Evolutionary conservation across 139 green algal genomes (phyloP).

Genomic region (Edaphochlamys debaryana): DNA sequence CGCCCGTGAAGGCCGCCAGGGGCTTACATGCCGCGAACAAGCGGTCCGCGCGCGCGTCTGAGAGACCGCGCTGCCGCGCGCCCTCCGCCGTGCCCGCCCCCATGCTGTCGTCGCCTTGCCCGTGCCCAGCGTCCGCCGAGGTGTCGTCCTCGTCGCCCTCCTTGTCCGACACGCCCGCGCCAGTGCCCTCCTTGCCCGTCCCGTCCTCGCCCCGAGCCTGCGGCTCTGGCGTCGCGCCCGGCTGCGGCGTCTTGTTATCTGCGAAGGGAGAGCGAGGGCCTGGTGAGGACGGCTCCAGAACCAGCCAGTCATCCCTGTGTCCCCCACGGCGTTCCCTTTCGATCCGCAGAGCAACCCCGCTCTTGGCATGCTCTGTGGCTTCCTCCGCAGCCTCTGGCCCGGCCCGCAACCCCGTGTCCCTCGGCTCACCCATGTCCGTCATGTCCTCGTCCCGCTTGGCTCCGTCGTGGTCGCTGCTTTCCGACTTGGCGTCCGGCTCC

Average conservation of each 20-base stretch:
- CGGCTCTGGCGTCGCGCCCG: conserved; percentile 51
- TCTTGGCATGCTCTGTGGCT: no score
- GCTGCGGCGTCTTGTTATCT: conserved; percentile 51
- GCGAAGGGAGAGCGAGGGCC: no score
- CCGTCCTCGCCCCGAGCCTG: conserved; percentile 44
- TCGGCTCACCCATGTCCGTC: conserved; percentile 42
- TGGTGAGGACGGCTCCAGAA: no score
- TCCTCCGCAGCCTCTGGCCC: no score
- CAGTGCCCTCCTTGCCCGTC: not conserved
- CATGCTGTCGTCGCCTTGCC: conserved; percentile 22
- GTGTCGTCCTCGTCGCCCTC: conserved; percentile 44
- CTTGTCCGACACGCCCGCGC: conserved; percentile 33
- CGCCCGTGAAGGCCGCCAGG: conserved; percentile 34
- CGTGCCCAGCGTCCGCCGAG: not conserved
- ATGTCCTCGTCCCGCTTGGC: conserved; percentile 38
- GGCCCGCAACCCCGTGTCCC: no score
- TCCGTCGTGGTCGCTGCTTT: conserved; percentile 53
- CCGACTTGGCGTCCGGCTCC: conserved; percentile 29
- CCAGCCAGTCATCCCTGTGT: no score
- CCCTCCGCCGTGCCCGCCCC: conserved; percentile 30
- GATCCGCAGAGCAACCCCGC: no score
- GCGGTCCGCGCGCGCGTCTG: not conserved
- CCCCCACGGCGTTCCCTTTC: no score
- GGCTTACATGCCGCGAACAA: conserved; percentile 41
- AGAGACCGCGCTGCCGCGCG: conserved; percentile 11